Conservation (phyloP, 2,329 filamentous ascomycete species). For the Diaporthe batatas region DNA sequence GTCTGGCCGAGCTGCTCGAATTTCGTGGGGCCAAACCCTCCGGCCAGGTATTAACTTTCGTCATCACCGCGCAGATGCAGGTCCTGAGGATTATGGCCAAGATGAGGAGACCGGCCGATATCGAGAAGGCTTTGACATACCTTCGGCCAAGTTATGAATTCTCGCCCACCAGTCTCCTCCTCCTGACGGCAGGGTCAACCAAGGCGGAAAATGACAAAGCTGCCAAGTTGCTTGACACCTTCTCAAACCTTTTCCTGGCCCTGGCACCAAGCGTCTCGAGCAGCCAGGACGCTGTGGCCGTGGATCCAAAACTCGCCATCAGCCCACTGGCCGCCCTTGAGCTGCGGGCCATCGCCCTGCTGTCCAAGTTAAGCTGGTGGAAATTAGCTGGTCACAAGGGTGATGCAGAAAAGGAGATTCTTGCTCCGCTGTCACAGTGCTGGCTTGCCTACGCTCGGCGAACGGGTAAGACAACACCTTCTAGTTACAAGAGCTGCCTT, state of each 20-base stretch:
- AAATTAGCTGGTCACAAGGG: conserved; percentile 69
- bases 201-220: conserved; percentile 67
- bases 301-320: conserved; percentile 67
- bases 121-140: conserved; percentile 23
- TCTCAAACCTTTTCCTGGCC: conserved; percentile 75
- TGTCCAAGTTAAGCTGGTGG: conserved; percentile 76
- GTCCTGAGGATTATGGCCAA: conserved; percentile 73
- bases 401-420: conserved; percentile 72
- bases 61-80: conserved; percentile 75
- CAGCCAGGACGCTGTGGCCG: conserved; percentile 70
- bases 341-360: conserved; percentile 74
- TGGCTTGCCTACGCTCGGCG: conserved; percentile 72
- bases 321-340: conserved; percentile 70
- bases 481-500: conserved; percentile 57
- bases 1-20: conserved; percentile 71
- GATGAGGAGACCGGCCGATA: conserved; percentile 62
- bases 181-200: conserved; percentile 58
- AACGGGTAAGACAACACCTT: conserved; percentile 50
- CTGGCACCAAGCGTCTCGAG: conserved; percentile 76
- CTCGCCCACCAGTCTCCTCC: conserved; percentile 71
- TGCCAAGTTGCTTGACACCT: conserved; percentile 74
- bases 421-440: conserved; percentile 75
- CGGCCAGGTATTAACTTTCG: conserved; percentile 62
- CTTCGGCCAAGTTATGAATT: conserved; percentile 65
- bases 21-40: conserved; percentile 64